Percentiles rank a stretch among this genome's conserved stretches.
These are phyloP conservation scores for Fusarium tuaranense DNA, from an alignment of 2,329 filamentous ascomycete species.

Conservation along the genomic window DNA sequence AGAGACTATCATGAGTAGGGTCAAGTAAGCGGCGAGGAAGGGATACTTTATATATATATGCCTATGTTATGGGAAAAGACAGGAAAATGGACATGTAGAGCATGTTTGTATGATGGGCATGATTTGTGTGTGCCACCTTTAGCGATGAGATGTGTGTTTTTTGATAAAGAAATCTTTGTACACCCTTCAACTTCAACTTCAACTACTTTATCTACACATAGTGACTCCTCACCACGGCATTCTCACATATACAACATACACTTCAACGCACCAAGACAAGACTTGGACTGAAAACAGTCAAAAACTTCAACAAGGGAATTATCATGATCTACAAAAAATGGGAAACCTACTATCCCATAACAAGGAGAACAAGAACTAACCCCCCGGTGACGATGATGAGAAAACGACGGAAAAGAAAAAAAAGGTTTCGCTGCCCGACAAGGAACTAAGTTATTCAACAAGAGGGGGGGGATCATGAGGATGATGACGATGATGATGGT, in stretches of 20 bases:
- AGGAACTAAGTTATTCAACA: slow-evolving; percentile 38
- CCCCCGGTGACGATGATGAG: slow-evolving; percentile 10
- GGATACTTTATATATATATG: slow-evolving; percentile 6
- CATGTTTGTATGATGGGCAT: slow-evolving; percentile 33
- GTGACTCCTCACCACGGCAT: not conserved
- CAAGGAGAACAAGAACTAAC: not conserved
- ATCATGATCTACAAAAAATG: slow-evolving; percentile 30
- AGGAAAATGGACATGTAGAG: not conserved
- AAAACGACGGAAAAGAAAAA: slow-evolving; percentile 12
- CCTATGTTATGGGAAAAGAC: slow-evolving; percentile 5
- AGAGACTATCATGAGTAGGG: slow-evolving; percentile 95
- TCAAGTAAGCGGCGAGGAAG: slow-evolving; percentile 68
- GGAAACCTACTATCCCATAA: not conserved
- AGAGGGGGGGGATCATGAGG: slow-evolving; percentile 8
- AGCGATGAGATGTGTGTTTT: slow-evolving; percentile 33
- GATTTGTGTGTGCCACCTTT: slow-evolving; percentile 34
- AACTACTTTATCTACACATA: slow-evolving; percentile 11
- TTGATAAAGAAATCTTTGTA: slow-evolving; percentile 13
- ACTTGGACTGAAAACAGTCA: slow-evolving; percentile 8
- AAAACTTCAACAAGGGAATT: slow-evolving; percentile 18
- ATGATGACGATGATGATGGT: not conserved
- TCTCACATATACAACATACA: not conserved
- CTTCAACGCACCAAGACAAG: not conserved
- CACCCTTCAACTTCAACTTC: not conserved
- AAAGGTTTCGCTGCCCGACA: slow-evolving; percentile 33